phyloP scores from a whole-genome alignment of 2,329 filamentous ascomycete genomes.

The Claviceps maximensis region DNA sequence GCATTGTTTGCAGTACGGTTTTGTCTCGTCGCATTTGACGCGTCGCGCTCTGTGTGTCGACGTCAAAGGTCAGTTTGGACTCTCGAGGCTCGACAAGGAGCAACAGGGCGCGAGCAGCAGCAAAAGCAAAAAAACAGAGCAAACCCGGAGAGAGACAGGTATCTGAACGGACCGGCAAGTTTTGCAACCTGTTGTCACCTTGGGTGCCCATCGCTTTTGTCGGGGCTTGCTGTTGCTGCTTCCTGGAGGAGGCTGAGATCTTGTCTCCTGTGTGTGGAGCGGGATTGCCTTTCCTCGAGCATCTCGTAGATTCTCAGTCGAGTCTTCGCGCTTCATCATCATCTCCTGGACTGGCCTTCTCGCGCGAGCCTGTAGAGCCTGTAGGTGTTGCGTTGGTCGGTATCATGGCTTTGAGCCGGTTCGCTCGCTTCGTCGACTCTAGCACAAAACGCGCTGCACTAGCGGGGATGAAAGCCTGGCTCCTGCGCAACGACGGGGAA shows the following conservation, averaged over 20 bases:
- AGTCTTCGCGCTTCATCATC: not conserved
- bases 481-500: not conserved
- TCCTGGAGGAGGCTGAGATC: not conserved
- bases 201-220: constrained; percentile 4
- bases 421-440: not conserved
- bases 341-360: not conserved
- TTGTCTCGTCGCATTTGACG: constrained; percentile 3
- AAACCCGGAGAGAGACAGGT: not conserved
- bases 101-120: no score
- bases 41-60: not conserved
- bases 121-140: not conserved
- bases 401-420: not conserved
- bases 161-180: constrained; percentile 4
- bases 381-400: not conserved
- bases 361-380: not conserved
- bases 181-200: constrained; percentile 4
- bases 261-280: not conserved
- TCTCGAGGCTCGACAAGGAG: not conserved
- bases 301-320: not conserved
- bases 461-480: not conserved
- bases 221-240: not conserved
- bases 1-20: constrained; percentile 4
- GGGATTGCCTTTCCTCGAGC: not conserved
- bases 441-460: not conserved
- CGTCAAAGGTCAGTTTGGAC: not conserved